phyloP scores from a whole-genome alignment of 106 monocot genomes.

The Posidonia australis region DNA sequence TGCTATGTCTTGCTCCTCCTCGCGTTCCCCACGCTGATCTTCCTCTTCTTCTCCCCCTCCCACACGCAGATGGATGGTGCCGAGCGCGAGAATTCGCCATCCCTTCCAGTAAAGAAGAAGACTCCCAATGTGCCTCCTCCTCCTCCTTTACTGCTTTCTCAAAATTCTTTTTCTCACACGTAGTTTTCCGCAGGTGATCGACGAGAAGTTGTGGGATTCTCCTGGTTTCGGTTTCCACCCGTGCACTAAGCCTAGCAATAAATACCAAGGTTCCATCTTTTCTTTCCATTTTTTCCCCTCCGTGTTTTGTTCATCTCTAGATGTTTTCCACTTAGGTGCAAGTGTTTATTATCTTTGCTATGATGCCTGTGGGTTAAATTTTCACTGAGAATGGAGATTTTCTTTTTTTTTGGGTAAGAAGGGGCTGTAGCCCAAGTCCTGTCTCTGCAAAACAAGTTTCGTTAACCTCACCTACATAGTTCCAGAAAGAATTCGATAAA shows the following conservation, averaged over 20 bases:
- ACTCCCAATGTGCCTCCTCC: neutral
- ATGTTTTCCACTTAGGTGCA: too few relatives aligned
- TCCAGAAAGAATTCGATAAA: too few relatives aligned
- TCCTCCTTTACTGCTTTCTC: neutral
- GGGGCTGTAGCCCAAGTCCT: too few relatives aligned
- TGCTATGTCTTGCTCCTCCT: conserved; percentile 31
- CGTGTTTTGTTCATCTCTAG: too few relatives aligned
- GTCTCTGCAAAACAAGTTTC: too few relatives aligned
- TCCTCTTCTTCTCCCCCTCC: conserved; percentile 35
- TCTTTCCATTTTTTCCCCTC: neutral
- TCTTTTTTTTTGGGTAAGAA: too few relatives aligned
- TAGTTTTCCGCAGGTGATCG: conserved; percentile 26
- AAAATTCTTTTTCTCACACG: neutral
- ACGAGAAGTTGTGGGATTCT: conserved; percentile 56
- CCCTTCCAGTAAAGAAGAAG: neutral
- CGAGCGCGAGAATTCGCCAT: conserved; percentile 8
- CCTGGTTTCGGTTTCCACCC: conserved; percentile 44
- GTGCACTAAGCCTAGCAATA: conserved; percentile 60
- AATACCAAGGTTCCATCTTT: conserved; percentile 43
- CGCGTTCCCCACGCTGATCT: conserved; percentile 18
- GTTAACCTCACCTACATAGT: too few relatives aligned
- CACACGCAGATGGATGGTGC: conserved; percentile 35
- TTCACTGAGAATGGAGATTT: too few relatives aligned
- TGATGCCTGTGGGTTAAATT: neutral
- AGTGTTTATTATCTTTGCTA: neutral